phyloP scores from a whole-genome alignment of 495 filamentous ascomycete species.

The Trichoderma gamsii region DNA sequence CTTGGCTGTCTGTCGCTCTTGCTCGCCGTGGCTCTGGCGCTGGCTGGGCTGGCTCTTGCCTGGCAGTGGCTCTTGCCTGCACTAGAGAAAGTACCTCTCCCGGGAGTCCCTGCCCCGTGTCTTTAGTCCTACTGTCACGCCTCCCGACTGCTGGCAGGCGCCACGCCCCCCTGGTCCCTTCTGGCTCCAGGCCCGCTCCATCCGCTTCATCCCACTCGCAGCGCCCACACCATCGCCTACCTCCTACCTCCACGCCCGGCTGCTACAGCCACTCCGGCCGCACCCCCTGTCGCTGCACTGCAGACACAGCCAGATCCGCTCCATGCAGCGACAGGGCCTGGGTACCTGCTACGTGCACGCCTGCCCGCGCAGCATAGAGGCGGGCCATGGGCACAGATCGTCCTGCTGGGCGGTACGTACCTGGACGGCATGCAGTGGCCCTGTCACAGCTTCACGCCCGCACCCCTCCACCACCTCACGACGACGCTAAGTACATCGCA shows the following conservation, averaged over 20 bases:
- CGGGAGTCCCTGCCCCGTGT: constrained; percentile 11
- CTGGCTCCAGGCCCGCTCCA: not conserved
- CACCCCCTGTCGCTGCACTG: not conserved
- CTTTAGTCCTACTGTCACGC: constrained; percentile 5
- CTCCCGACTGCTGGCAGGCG: constrained; percentile 5
- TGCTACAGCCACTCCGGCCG: not conserved
- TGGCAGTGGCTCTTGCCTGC: not conserved
- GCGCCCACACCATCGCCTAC: constrained; percentile 8
- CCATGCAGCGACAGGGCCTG: not conserved
- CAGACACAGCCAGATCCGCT: constrained; percentile 2
- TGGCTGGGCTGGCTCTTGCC: too few relatives aligned
- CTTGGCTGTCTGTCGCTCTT: too few relatives aligned
- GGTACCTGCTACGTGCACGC: not conserved
- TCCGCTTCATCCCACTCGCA: constrained; percentile 9
- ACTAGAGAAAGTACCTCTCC: constrained; percentile 8
- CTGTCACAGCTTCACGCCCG: not conserved
- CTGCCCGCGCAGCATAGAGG: not conserved
- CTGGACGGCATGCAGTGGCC: not conserved
- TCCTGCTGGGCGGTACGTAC: not conserved
- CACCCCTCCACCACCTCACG: not conserved
- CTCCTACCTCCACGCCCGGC: not conserved
- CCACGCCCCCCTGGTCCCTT: not conserved
- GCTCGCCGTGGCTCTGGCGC: too few relatives aligned
- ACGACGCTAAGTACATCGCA: constrained; percentile 1
- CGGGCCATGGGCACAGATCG: not conserved